Evolutionary conservation across 148 eudicot species (phyloP).

Genomic region (Fagopyrum tataricum): DNA sequence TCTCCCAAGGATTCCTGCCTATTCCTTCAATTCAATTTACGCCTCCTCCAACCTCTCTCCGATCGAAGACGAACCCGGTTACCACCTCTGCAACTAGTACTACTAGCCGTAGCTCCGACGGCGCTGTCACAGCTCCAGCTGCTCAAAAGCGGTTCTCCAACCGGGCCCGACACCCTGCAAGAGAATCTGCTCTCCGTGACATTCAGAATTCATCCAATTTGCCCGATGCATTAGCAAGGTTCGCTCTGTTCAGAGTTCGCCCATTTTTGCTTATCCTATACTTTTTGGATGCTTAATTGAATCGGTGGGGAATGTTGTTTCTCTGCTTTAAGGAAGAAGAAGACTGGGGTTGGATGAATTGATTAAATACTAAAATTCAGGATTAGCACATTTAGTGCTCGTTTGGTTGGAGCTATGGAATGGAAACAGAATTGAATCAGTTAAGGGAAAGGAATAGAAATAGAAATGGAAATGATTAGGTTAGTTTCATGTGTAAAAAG

Average conservation of each 20-base stretch:
- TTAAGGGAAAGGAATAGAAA: neutral
- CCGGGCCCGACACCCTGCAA: conserved; percentile 17
- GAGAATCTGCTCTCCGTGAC: conserved; percentile 35
- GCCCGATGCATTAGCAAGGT: conserved; percentile 49
- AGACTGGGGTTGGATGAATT: neutral
- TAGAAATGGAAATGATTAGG: too few species aligned
- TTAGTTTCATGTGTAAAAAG: too few species aligned
- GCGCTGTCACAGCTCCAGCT: conserved; percentile 1
- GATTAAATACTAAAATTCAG: neutral
- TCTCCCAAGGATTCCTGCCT: conserved; percentile 5
- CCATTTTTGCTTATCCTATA: neutral
- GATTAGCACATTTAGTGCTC: neutral
- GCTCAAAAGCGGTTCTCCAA: conserved; percentile 7
- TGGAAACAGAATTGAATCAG: too few species aligned
- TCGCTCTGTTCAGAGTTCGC: neutral
- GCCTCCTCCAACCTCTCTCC: neutral
- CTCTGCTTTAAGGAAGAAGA: neutral
- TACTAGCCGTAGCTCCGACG: conserved; percentile 8
- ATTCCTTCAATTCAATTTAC: neutral
- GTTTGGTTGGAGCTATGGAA: too few species aligned
- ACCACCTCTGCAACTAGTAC: conserved; percentile 13
- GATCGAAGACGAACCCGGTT: conserved; percentile 10
- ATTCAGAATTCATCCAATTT: conserved; percentile 39
- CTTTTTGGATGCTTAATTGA: neutral
- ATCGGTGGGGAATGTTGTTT: neutral